Percentiles rank a stretch among this genome's conserved stretches.
These are phyloP conservation scores for Mycena venus DNA, from an alignment of 768 basidiomycete genomes.

Conservation along the genomic window DNA sequence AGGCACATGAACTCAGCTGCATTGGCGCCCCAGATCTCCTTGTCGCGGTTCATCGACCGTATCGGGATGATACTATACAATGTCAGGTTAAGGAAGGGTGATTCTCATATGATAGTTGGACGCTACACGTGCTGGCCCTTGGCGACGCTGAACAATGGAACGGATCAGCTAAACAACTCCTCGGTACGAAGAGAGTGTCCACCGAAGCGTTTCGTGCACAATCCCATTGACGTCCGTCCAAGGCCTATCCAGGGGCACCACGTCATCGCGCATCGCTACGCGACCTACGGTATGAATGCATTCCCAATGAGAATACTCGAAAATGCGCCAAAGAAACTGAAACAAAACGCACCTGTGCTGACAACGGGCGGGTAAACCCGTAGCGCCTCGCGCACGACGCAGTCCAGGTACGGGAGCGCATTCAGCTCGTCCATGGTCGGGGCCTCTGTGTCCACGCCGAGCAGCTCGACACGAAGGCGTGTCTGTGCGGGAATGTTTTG, in stretches of 20 bases:
- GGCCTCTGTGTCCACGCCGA: neutral
- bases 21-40: constrained; percentile 60
- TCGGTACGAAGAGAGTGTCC: neutral
- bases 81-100: too few species aligned
- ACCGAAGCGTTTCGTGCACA: neutral
- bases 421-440: constrained; percentile 20
- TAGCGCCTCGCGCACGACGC: constrained; percentile 4
- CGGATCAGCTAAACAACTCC: neutral
- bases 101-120: too few species aligned
- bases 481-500: constrained; percentile 3
- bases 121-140: neutral
- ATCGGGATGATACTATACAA: constrained; percentile 11
- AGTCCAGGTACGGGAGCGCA: constrained; percentile 57
- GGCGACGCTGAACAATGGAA: neutral
- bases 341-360: neutral
- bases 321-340: too few species aligned
- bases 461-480: constrained; percentile 6
- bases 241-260: neutral
- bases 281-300: neutral
- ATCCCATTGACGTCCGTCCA: neutral
- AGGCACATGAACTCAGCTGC: constrained; percentile 56
- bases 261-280: constrained; percentile 8
- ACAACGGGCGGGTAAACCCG: neutral
- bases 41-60: constrained; percentile 50
- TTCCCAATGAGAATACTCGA: too few species aligned